Evolutionary conservation across 768 basidiomycete genomes (phyloP).

Genomic region (Wakefieldia striispora): DNA sequence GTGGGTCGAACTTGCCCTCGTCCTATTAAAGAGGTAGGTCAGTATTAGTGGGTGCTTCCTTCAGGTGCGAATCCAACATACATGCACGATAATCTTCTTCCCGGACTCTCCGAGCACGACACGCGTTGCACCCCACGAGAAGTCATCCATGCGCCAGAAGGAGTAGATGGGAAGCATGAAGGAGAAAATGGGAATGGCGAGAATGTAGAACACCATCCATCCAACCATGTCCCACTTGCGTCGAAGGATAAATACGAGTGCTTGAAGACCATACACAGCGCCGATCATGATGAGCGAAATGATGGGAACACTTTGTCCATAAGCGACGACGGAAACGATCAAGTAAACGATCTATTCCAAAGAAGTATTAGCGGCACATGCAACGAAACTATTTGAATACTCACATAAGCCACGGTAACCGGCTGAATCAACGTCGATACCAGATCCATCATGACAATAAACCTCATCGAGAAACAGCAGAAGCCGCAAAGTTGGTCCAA

Average conservation of each 20-base stretch:
- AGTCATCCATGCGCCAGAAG: conserved; percentile 98
- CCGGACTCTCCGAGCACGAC: conserved; percentile 91
- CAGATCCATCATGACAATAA: conserved; percentile 95
- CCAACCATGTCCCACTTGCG: conserved; percentile 99
- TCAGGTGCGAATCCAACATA: conserved; percentile 37
- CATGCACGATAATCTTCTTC: conserved; percentile 94
- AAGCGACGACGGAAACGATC: conserved; percentile 71
- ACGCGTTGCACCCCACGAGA: conserved; percentile 94
- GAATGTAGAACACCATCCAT: conserved; percentile 95
- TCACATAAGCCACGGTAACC: conserved; percentile 85
- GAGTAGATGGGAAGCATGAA: conserved; percentile 92
- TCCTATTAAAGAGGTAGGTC: conserved; percentile 50
- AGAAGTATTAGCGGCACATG: conserved; percentile 4
- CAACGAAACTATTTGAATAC: conserved; percentile 30
- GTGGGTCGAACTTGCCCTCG: conserved; percentile 96
- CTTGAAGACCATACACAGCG: conserved; percentile 93
- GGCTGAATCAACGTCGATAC: conserved; percentile 83
- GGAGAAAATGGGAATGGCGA: conserved; percentile 91
- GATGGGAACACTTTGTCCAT: conserved; percentile 67
- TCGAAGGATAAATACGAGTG: conserved; percentile 85
- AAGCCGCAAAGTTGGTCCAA: conserved; percentile 91
- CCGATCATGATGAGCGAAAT: conserved; percentile 91
- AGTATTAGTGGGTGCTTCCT: conserved; percentile 8
- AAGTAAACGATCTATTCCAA: conserved; percentile 74
- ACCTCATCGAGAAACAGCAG: conserved; percentile 99